Evolutionary conservation across 305 asterid genomes (phyloP), one percentile per base, ranked within the genome.

Genomic region (Euphrasia arctica): DNA sequence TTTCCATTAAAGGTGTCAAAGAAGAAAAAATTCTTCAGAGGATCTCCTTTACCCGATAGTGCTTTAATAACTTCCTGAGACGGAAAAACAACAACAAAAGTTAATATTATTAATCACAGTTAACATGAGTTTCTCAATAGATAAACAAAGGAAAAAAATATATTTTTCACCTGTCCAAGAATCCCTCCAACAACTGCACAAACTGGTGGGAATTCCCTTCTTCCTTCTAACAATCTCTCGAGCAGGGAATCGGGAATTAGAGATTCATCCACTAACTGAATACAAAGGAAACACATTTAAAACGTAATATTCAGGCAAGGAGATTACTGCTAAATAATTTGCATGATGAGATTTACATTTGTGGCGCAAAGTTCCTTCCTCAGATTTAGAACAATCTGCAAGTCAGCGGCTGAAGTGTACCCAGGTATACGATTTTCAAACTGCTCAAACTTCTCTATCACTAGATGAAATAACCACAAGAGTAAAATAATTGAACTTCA

Each of bases 31-130:
- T 93, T 90, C 72, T 90, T 90, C 25, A 93, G 41, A 0, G 97
- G 99, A 68, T 93, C 91, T 3, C 99, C 96, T 77, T 90, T 93
- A 68, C 97, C 97, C 39, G 95, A 93, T 83, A 93, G 79, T 41
- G 95, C 97, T 77, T 93, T 90, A 18, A 93, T 90, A 43, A 90
- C 99, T 80, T 93, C 97, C 99, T 93, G 52, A 63, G 76, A 79
- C 14, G 8, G 58, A 64, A 50, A 58, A 34, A 61, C 0, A 18
- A 2, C 12, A 39, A 55, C n/a, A 63, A 6, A 32, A 54, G 8
- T 18, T n/a, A 9, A 13, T 25, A 25, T 18, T 43, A 45, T 47
- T 28, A 27, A 18, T 22, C 43, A 10, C 36, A 9, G 45, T 39
- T 51, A 47, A 18, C 50, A 48, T 25, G 27, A 25, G 2, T 51